Conservation (phyloP, 2,329 filamentous ascomycete species). For the Fusarium nisikadoi region DNA sequence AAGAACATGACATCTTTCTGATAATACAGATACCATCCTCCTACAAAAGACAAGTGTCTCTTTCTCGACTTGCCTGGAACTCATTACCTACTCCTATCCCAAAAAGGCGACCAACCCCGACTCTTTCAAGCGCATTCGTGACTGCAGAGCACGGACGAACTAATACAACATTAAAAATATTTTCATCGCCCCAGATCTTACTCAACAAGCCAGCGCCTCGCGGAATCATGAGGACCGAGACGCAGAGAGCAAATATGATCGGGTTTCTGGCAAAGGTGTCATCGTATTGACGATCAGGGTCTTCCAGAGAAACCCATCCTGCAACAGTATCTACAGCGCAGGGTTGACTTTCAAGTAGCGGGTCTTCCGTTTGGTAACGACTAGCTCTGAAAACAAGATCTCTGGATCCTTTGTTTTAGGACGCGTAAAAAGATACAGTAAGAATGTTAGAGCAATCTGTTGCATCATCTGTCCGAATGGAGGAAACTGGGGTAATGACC, state of each 20-base stretch:
- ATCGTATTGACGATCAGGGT: not conserved
- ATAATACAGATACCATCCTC: accelerated
- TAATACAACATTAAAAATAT: accelerated
- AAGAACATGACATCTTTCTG: too few species aligned
- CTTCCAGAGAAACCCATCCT: not conserved
- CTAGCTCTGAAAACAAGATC: not conserved
- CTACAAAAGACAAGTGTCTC: accelerated
- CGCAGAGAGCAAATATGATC: accelerated
- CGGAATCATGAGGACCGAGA: accelerated
- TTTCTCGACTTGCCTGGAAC: accelerated
- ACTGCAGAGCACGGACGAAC: not conserved
- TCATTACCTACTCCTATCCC: not conserved
- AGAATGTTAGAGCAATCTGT: accelerated
- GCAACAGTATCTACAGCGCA: accelerated
- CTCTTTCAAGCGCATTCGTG: not conserved
- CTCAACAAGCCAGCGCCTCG: accelerated
- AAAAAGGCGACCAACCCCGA: not conserved
- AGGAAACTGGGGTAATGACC: not conserved
- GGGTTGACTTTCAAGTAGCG: accelerated
- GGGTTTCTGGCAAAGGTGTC: not conserved
- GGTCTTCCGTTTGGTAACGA: accelerated
- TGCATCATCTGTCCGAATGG: not conserved
- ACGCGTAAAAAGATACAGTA: not conserved
- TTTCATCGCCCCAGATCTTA: not conserved
- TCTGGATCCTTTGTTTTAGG: too few species aligned